Percentiles rank a stretch among this genome's conserved stretches.
Conservation (phyloP, 2,329 filamentous ascomycete genomes). For the Talaromyces albobiverticillius region DNA sequence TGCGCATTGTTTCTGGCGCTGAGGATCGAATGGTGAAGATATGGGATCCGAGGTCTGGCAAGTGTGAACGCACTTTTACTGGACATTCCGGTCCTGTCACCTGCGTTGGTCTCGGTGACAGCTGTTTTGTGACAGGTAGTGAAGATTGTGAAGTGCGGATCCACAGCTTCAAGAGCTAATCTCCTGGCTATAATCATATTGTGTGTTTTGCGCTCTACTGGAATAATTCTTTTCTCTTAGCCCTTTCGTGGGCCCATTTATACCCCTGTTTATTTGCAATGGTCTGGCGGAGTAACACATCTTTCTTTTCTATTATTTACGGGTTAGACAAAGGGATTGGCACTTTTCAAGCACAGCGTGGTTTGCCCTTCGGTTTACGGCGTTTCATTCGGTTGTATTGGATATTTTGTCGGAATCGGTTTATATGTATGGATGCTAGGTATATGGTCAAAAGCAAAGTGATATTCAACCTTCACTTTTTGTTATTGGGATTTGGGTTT, state of each 20-base stretch:
- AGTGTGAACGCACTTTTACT: slow-evolving; percentile 87
- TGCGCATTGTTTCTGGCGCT: slow-evolving; percentile 82
- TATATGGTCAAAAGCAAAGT: background rate
- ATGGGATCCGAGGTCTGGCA: slow-evolving; percentile 89
- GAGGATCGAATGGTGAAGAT: slow-evolving; percentile 95
- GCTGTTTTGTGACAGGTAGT: slow-evolving; percentile 82
- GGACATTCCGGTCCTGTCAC: slow-evolving; percentile 90
- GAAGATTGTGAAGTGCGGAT: slow-evolving; percentile 90
- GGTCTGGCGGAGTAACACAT: background rate
- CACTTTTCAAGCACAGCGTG: background rate
- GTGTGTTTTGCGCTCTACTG: background rate
- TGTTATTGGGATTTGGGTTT: background rate
- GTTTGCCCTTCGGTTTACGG: background rate
- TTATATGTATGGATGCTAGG: background rate
- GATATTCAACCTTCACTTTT: background rate
- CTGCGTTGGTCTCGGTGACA: slow-evolving; percentile 87
- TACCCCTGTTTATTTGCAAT: background rate
- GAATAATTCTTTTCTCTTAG: background rate
- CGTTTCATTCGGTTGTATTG: background rate
- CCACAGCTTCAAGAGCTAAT: slow-evolving; percentile 63
- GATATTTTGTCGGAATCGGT: background rate
- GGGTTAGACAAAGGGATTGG: background rate
- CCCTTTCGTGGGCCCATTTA: background rate
- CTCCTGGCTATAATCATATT: background rate
- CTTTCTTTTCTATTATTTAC: background rate